A percentile compares a stretch with the other conserved stretches of the same genome.
These are phyloP conservation scores for Neckera pumila DNA, from an alignment of 225 moss, liverwort and hornwort species.

Conservation along the genomic window DNA sequence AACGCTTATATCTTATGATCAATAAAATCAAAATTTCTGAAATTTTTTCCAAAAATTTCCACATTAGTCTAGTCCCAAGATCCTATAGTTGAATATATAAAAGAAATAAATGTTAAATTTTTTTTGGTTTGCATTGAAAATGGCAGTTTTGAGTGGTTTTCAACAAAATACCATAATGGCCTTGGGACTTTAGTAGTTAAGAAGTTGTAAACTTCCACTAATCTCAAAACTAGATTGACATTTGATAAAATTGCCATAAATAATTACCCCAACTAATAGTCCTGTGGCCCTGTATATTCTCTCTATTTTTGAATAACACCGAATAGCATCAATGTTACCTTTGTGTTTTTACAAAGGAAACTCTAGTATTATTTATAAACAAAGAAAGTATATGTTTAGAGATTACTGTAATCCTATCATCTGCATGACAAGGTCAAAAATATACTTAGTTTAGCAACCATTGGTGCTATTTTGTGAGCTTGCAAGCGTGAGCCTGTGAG, in stretches of 20 bases:
- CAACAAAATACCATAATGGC: not conserved
- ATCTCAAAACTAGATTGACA: too few species aligned
- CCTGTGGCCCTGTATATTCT: not conserved
- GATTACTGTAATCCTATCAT: not conserved
- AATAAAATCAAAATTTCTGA: fast-evolving
- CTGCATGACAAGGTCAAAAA: not conserved
- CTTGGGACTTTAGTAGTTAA: fast-evolving
- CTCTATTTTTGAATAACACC: too few species aligned
- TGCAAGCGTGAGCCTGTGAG: too few species aligned
- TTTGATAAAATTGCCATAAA: fast-evolving
- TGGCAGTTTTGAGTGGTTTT: fast-evolving
- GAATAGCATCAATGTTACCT: too few species aligned
- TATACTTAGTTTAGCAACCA: not conserved
- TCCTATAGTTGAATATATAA: fast-evolving
- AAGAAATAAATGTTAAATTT: not conserved
- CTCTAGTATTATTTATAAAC: too few species aligned
- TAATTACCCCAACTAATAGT: not conserved
- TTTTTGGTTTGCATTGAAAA: not conserved
- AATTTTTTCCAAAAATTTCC: not conserved
- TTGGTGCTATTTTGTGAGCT: too few species aligned
- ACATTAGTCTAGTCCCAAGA: fast-evolving
- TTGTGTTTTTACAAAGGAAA: too few species aligned
- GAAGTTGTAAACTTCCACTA: too few species aligned
- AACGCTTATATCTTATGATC: not conserved
- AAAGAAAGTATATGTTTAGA: not conserved